Evolutionary conservation across 495 filamentous ascomycete species (phyloP).

Genomic region (Aspergillus kassunensis): DNA sequence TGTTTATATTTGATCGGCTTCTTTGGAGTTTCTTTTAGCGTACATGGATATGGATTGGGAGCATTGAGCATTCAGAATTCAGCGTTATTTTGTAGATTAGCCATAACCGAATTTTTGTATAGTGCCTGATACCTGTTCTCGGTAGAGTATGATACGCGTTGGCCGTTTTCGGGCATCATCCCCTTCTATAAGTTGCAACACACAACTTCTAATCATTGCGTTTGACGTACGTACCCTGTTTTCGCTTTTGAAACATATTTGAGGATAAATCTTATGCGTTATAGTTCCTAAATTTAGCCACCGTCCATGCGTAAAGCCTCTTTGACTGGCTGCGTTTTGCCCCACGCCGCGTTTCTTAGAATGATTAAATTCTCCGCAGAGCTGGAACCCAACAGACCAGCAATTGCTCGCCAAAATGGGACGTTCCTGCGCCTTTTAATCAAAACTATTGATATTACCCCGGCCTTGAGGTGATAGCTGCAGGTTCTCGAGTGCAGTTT

Average conservation of each 20-base stretch:
- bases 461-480: constrained; percentile 6
- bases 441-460: neutral
- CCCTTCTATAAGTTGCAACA: no score
- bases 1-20: constrained; percentile 7
- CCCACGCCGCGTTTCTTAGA: constrained; percentile 13
- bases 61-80: neutral
- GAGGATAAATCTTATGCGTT: neutral
- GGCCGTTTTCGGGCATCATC: neutral
- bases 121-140: neutral
- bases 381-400: constrained; percentile 5
- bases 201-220: neutral
- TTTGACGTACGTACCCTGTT: no score
- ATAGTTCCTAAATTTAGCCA: constrained; percentile 3
- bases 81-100: constrained; percentile 1
- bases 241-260: neutral
- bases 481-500: constrained; percentile 11
- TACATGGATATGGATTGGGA: constrained; percentile 10
- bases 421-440: constrained; percentile 11
- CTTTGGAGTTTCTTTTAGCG: constrained; percentile 9
- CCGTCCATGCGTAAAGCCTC: neutral
- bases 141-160: neutral
- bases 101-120: neutral
- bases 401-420: constrained; percentile 3
- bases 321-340: constrained; percentile 2
- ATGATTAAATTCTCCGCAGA: constrained; percentile 11